phyloP scores from a whole-genome alignment of 148 eudicot species.

The Fagopyrum esculentum region DNA sequence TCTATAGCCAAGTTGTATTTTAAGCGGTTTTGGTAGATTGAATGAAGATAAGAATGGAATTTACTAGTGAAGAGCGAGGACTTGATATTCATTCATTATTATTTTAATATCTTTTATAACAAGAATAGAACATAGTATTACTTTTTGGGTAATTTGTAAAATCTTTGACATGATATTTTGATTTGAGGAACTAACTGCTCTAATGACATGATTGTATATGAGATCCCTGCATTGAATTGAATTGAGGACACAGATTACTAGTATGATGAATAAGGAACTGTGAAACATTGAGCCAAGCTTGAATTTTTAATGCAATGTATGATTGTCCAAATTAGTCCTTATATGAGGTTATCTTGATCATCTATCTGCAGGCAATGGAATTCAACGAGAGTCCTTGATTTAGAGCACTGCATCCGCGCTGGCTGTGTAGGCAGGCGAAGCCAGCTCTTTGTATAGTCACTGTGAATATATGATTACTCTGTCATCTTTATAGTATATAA shows the following conservation, averaged over 20 bases:
- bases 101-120: too few species aligned
- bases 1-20: not conserved
- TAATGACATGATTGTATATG: not conserved
- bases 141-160: not conserved
- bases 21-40: not conserved
- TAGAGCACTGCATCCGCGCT: not conserved
- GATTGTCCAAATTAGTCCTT: not conserved
- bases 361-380: slow-evolving; percentile 1
- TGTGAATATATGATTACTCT: slow-evolving; percentile 40
- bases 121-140: too few species aligned
- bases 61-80: too few species aligned
- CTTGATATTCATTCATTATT: too few species aligned
- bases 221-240: not conserved
- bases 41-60: not conserved
- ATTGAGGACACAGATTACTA: not conserved
- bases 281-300: not conserved
- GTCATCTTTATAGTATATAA: slow-evolving; percentile 16
- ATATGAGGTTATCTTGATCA: not conserved
- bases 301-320: not conserved
- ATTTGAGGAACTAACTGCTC: not conserved
- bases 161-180: not conserved
- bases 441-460: slow-evolving; percentile 27
- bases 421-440: slow-evolving; percentile 9
- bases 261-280: not conserved
- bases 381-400: slow-evolving; percentile 11